Percentiles rank a stretch among this genome's conserved stretches.
phyloP scores from a whole-genome alignment of 108 stramenopile genomes.

The Nannochloropsis salina region DNA sequence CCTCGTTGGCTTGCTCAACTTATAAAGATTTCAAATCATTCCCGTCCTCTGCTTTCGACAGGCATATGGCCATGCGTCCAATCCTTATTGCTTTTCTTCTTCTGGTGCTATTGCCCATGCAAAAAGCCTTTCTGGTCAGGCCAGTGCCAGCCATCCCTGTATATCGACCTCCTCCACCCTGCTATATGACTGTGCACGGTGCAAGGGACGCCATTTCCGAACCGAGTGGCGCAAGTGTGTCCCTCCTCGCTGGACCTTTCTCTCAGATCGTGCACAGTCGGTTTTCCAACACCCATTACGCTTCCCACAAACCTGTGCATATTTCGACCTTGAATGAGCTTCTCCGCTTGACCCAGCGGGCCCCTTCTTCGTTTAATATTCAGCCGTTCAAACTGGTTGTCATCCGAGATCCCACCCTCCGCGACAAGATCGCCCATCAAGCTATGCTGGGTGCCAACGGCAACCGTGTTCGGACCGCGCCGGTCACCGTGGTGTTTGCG shows the following conservation, averaged over 20 bases:
- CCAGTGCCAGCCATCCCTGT: too few relatives aligned
- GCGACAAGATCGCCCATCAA: constrained; percentile 59
- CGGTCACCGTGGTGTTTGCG: constrained; percentile 78
- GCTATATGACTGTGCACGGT: too few relatives aligned
- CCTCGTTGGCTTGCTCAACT: too few relatives aligned
- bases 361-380: constrained; percentile 76
- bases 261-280: neutral
- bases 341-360: constrained; percentile 56
- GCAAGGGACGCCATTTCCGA: neutral
- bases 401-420: constrained; percentile 55
- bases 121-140: too few relatives aligned
- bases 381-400: constrained; percentile 79
- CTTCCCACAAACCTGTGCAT: neutral
- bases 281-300: neutral
- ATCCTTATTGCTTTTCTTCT: too few relatives aligned
- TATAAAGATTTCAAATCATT: too few relatives aligned
- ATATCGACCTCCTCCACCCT: too few relatives aligned
- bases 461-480: constrained; percentile 76
- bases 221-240: neutral
- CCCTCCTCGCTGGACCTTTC: neutral
- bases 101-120: too few relatives aligned
- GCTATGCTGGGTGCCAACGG: constrained; percentile 72
- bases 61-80: too few relatives aligned
- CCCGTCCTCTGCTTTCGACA: too few relatives aligned
- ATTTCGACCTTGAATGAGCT: neutral